Evolutionary conservation across 345 rosid genomes (phyloP).

Genomic region (Citrus unshiu): DNA sequence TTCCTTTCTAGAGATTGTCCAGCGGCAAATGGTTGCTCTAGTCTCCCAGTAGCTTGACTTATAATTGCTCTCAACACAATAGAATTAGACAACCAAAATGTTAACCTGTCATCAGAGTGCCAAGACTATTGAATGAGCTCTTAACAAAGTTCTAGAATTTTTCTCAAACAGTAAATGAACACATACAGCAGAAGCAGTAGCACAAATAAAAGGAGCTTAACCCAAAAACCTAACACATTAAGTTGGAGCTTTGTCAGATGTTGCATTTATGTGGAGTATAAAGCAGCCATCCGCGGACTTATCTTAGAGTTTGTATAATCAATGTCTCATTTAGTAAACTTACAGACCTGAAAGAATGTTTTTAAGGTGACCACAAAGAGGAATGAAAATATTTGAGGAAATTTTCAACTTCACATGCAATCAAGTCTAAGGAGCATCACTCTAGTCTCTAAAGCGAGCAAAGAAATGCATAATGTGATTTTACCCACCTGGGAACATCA

Average conservation of each 20-base stretch:
- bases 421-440: not conserved
- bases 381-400: not conserved
- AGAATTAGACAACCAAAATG: conserved; percentile 91
- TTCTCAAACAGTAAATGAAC: not conserved
- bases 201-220: not conserved
- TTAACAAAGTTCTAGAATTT: conserved; percentile 6
- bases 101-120: conserved; percentile 51
- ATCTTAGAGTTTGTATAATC: not conserved
- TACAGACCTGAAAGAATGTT: not conserved
- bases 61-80: conserved; percentile 70
- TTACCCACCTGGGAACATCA: conserved; percentile 81
- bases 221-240: not conserved
- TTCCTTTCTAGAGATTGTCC: conserved; percentile 31
- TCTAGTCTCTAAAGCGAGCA: no score
- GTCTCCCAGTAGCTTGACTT: conserved; percentile 39
- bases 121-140: not conserved
- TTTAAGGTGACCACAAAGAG: not conserved
- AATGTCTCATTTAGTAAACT: not conserved
- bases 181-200: not conserved
- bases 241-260: not conserved
- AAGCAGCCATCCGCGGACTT: not conserved
- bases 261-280: not conserved
- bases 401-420: not conserved
- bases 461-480: not conserved
- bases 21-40: conserved; percentile 32